Evolutionary conservation across 192 early-diverging fungal species (phyloP).

Genomic region (Coemansia sp.): DNA sequence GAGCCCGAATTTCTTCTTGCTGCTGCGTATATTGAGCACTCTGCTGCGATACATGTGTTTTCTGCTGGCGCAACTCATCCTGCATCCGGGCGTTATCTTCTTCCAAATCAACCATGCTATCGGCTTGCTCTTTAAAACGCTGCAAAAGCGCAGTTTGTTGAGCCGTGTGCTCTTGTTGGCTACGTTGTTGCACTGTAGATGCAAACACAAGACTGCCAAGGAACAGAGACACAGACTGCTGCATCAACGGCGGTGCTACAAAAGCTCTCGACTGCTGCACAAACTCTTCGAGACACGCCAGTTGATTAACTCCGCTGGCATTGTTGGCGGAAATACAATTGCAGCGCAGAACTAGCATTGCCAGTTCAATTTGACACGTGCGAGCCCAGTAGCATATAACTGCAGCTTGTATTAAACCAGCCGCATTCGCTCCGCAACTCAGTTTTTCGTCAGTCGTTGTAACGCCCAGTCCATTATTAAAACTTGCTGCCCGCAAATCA

Average conservation of each 20-base stretch:
- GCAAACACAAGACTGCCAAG: slow-evolving; percentile 3
- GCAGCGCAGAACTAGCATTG: background rate
- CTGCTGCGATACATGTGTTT: background rate
- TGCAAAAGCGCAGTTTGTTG: background rate
- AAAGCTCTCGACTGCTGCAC: background rate
- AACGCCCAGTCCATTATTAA: background rate
- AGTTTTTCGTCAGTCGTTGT: background rate
- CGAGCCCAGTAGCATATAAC: slow-evolving; percentile 38
- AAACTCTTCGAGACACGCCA: background rate
- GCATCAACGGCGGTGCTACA: background rate
- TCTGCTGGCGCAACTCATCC: background rate
- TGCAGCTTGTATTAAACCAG: background rate
- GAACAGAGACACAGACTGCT: background rate
- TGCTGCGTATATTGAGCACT: background rate
- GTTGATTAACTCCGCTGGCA: background rate
- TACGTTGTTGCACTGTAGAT: background rate
- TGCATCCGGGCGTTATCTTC: background rate
- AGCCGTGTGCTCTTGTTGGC: background rate
- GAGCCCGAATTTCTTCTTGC: background rate
- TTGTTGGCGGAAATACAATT: background rate
- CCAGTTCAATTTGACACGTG: slow-evolving; percentile 18
- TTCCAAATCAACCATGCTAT: background rate
- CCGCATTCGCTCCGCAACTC: background rate
- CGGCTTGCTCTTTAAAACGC: background rate
- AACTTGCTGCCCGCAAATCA: slow-evolving; percentile 19